Conservation (phyloP, 331 rosid genomes). For the Telfairia occidentalis region DNA sequence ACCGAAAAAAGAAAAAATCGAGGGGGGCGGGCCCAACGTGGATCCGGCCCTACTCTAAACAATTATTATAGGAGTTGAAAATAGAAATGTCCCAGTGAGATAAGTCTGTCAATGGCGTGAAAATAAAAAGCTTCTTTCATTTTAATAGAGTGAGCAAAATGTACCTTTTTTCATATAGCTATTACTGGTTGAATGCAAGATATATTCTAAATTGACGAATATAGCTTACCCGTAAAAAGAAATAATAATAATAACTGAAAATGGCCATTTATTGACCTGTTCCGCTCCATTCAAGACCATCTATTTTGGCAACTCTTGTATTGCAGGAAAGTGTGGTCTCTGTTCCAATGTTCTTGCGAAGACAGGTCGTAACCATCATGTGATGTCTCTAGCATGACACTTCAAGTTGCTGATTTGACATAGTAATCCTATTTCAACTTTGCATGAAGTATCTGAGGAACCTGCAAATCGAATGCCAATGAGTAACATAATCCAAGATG, state of each 20-base stretch:
- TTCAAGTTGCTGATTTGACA: not conserved
- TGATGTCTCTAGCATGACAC: not conserved
- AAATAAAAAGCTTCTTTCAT: not conserved
- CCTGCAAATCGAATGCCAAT: slow-evolving; percentile 25
- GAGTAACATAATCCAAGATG: slow-evolving; percentile 3
- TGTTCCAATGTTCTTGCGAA: not conserved
- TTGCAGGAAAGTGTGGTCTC: not conserved
- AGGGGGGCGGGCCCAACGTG: no score
- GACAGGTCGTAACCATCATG: not conserved
- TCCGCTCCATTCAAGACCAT: not conserved
- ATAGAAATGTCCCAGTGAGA: not conserved
- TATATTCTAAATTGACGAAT: not conserved
- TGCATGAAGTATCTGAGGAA: slow-evolving; percentile 22
- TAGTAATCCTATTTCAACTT: not conserved
- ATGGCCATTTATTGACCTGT: not conserved
- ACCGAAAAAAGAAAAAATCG: no score
- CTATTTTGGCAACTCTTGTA: not conserved
- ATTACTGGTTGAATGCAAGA: not conserved
- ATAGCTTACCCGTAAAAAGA: not conserved
- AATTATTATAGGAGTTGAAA: not conserved
- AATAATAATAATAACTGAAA: not conserved
- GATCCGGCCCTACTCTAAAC: no score
- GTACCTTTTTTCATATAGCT: not conserved
- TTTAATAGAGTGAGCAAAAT: not conserved
- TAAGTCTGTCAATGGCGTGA: not conserved